Evolutionary conservation across 2,329 filamentous ascomycete genomes (phyloP), one percentile per base, ranked within the genome.

Genomic region (Corynespora cassiicola): DNA sequence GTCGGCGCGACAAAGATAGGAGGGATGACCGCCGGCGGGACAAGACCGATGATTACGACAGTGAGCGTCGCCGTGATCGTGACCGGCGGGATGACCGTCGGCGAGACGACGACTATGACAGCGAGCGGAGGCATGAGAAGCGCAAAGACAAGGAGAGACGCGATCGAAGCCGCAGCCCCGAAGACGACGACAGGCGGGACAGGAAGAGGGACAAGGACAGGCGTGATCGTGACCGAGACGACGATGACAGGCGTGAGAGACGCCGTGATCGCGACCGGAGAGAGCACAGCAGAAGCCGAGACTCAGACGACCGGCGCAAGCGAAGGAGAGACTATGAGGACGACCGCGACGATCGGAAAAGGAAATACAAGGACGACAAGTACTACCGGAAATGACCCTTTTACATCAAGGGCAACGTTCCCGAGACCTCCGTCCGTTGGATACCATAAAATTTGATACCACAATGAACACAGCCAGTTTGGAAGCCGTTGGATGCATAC

Each of bases 221-320:
- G 21, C 50, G 56, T 25, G 58, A 61, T 36, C 36, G 52, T 14
- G 46, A 45, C 23, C 43, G 49, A 4, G 47, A n/a, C 25, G 45
- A 52, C 11, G 39, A 45, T 18, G 5, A 20, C 17, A 21, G 32
- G 20, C 31, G 31, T 19, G 25, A 34, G 10, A 45, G 38, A 22
- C 31, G 30, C 27, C 26, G 42, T 10, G 38, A 52, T 7, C 50
- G 50, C n/a, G 51, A 53, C 12, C 46, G 50, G 3, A 42, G 44
- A 20, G 48, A 41, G 9, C 36, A 50, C 14, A 54, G 42, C 36
- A 37, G 36, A 14, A 48, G 38, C 30, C 15, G 52, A 19, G 52
- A 58, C 18, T 45, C 44, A 8, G 55, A 63, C 14, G 56, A 57
- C 14, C 32, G 52, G 9, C 50, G 58, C 33, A 58, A 57, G 30